Evolutionary conservation across 495 filamentous ascomycete genomes (phyloP).

Genomic region (Platismatia glauca): DNA sequence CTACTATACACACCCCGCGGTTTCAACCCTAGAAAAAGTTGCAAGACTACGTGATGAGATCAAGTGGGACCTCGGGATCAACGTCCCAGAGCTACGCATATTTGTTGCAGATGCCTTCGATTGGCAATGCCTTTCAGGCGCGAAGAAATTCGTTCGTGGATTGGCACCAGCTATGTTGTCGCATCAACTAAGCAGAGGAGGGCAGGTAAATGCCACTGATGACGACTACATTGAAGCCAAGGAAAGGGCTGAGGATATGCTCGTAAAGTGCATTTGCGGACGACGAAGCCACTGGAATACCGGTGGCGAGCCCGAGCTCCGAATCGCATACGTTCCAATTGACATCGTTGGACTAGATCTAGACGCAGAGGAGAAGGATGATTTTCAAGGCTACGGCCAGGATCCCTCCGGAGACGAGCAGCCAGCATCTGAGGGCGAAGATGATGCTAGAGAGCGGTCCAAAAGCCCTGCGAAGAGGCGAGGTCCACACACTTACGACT

Average conservation of each 20-base stretch:
- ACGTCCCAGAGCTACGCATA: conserved; percentile 56
- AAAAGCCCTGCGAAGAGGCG: conserved; percentile 39
- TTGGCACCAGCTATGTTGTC: conserved; percentile 71
- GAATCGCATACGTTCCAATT: conserved; percentile 65
- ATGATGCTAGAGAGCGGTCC: conserved; percentile 25
- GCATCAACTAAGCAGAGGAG: conserved; percentile 43
- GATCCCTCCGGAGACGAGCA: conserved; percentile 38
- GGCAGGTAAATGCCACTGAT: conserved; percentile 19
- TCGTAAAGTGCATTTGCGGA: conserved; percentile 55
- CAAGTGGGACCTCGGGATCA: conserved; percentile 55
- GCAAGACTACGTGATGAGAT: conserved; percentile 44
- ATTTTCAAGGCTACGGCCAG: conserved; percentile 36
- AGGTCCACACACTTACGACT: conserved; percentile 57
- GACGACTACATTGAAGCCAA: conserved; percentile 35
- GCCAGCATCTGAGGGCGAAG: conserved; percentile 22
- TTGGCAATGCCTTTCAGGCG: conserved; percentile 70
- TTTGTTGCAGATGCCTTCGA: conserved; percentile 77
- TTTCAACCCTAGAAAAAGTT: conserved; percentile 57
- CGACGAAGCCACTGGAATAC: conserved; percentile 60
- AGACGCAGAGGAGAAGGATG: conserved; percentile 54
- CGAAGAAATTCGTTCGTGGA: conserved; percentile 73
- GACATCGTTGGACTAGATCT: conserved; percentile 73
- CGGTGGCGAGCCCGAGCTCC: conserved; percentile 66
- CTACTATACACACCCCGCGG: conserved; percentile 77
- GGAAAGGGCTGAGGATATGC: conserved; percentile 36